These are phyloP conservation scores for Malus hybrid DNA, from an alignment of 331 rosid species.

Conservation along the genomic window DNA sequence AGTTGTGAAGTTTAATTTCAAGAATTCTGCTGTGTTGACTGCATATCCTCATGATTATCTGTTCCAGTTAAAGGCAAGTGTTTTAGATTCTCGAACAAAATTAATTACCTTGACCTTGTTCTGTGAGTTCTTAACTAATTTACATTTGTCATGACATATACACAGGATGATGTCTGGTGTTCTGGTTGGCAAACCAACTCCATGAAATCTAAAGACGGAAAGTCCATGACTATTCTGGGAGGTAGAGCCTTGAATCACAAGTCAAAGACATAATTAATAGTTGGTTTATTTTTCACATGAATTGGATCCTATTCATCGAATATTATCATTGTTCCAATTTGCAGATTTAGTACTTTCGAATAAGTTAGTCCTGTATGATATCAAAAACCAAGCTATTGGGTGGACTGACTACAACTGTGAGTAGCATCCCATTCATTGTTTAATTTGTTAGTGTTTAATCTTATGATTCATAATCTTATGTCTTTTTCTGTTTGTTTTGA, in stretches of 20 bases:
- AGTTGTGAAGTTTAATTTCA: conserved; percentile 45
- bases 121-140: neutral
- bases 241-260: conserved; percentile 34
- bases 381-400: conserved; percentile 64
- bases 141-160: conserved; percentile 10
- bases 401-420: conserved; percentile 81
- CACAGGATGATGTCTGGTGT: conserved; percentile 49
- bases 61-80: conserved; percentile 41
- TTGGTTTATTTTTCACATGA: neutral
- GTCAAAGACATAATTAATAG: neutral
- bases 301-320: neutral
- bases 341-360: conserved; percentile 87
- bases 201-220: conserved; percentile 38
- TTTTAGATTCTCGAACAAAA: neutral
- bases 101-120: neutral
- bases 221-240: conserved; percentile 65
- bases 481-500: neutral
- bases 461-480: neutral
- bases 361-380: conserved; percentile 72
- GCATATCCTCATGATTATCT: conserved; percentile 72
- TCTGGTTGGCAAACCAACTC: conserved; percentile 69
- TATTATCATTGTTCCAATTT: conserved; percentile 21
- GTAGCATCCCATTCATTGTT: conserved; percentile 20
- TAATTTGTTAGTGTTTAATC: conserved; percentile 32
- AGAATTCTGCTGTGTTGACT: conserved; percentile 37